Percentiles rank a stretch among this genome's conserved stretches.
phyloP scores from a whole-genome alignment of 805 yeast species.

The Groenewaldozyma tartarivorans region DNA sequence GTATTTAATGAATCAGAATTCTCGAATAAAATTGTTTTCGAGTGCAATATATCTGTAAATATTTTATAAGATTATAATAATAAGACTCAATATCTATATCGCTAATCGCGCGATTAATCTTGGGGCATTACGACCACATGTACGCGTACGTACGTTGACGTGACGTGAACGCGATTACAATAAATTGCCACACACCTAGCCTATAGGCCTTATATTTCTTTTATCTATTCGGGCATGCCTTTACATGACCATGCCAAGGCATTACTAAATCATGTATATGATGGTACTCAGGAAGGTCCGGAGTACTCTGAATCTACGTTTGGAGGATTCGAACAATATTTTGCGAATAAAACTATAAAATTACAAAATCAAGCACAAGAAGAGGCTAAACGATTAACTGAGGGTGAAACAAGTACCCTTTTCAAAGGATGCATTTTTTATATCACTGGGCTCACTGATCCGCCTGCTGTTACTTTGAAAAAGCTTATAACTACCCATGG shows the following conservation, averaged over 20 bases:
- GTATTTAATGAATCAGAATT: no score
- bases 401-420: slow-evolving; percentile 26
- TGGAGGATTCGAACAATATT: slow-evolving; percentile 62
- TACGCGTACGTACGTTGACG: no score
- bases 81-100: no score
- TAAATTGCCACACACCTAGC: no score
- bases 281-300: slow-evolving; percentile 17
- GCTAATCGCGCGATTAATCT: no score
- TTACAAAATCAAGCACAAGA: slow-evolving; percentile 40
- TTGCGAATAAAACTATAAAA: slow-evolving; percentile 48
- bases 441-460: slow-evolving; percentile 85
- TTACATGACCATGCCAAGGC: slow-evolving; percentile 9
- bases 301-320: slow-evolving; percentile 39
- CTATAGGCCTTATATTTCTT: no score
- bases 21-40: no score
- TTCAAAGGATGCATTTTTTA: slow-evolving; percentile 59
- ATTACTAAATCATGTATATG: slow-evolving; percentile 9
- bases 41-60: no score
- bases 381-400: not conserved
- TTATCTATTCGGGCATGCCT: no score
- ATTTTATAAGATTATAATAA: no score
- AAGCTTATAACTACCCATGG: slow-evolving; percentile 67
- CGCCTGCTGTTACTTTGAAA: slow-evolving; percentile 67
- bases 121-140: no score
- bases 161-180: no score